Conservation (phyloP, 2,329 filamentous ascomycete genomes). For the Scortechinia acanthostroma region DNA sequence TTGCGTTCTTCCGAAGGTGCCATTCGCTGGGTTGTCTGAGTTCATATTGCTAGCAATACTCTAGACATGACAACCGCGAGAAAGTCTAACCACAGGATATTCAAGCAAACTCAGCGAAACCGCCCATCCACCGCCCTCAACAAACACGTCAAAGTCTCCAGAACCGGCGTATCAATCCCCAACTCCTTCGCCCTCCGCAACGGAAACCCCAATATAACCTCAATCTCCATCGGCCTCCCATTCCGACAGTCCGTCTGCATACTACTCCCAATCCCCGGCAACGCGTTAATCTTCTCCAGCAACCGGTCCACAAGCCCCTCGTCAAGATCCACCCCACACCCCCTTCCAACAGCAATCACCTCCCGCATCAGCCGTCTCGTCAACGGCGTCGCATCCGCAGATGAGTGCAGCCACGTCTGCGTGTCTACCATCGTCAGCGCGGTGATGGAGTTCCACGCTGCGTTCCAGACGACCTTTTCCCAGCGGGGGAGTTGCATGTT, state of each 20-base stretch:
- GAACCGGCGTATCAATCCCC: conserved; percentile 41
- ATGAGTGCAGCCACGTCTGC: conserved; percentile 36
- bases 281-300: conserved; percentile 32
- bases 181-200: conserved; percentile 43
- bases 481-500: conserved; percentile 50
- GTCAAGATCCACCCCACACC: conserved; percentile 36
- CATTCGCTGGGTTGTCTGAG: neutral
- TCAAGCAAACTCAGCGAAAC: no score
- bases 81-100: neutral
- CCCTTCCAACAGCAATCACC: conserved; percentile 45
- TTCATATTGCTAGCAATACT: neutral
- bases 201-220: conserved; percentile 55
- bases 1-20: no score
- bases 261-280: conserved; percentile 33
- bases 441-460: conserved; percentile 52
- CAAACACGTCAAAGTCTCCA: conserved; percentile 28
- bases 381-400: conserved; percentile 32
- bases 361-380: conserved; percentile 43
- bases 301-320: conserved; percentile 36
- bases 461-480: conserved; percentile 54
- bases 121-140: conserved; percentile 14
- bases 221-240: conserved; percentile 51
- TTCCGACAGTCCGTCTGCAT: conserved; percentile 53
- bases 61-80: neutral
- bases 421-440: conserved; percentile 45